Evolutionary conservation across 345 rosid genomes (phyloP), one percentile per base, ranked within the genome.

Genomic region (Brassica rapa): DNA sequence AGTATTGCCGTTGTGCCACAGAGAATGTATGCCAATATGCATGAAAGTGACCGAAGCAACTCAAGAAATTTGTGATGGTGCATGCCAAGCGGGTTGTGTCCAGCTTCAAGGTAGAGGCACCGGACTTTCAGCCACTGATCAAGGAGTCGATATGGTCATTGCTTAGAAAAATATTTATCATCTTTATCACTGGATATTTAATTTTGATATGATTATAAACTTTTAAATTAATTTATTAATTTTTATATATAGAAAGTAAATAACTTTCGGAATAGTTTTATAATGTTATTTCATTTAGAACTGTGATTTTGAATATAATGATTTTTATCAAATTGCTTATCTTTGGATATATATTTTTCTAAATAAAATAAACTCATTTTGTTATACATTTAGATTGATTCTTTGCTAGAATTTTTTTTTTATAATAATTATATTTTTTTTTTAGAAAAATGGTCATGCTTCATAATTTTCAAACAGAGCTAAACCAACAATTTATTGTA

Each of bases 81-180:
- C 82, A 27, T 80, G 82, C 15, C 29, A 63, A 27, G 1, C 2
- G 3, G 75, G 82, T 39, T 80, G 82, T 74, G 0, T 32, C 3
- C 82, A 80, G 71, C 82, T 80, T 68, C 82, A 80, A 74, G 79
- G 82, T 68, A 56, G 82, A 62, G 82, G 82, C 16, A 80, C 82
- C 0, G 79, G 79, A 19, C 78, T 74, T 80, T 68, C 82, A 23
- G 25, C 35, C 5, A 7, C 57, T 7, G 78, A 72, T 72, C 73
- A 72, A 59, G 77, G 63, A 23, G 63, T 23, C 8, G 77, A 78
- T 72, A 32, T 59, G 73, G 82, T 66, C 43, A 66, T 72, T 41
- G 77, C 77, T 30, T 78, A 72, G 59, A 43, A 1, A 12, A 1
- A 16, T 8, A n/a, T 10, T 1, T 56, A 37, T 1, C 39, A 23